These are phyloP conservation scores for Serendipita sp. DNA, from an alignment of 768 basidiomycete species.

Conservation along the genomic window DNA sequence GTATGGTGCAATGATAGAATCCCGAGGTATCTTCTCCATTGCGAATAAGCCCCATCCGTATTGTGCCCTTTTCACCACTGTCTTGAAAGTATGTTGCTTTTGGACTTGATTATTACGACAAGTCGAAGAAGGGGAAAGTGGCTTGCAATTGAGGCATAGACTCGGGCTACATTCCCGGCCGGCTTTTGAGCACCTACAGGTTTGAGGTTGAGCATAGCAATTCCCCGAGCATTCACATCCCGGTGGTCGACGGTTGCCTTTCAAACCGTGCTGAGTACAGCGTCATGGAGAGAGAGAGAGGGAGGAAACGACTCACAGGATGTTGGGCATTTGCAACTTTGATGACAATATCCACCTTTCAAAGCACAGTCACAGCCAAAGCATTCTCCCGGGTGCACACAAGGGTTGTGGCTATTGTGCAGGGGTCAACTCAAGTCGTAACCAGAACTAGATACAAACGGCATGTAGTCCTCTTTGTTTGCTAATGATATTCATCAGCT, in stretches of 20 bases:
- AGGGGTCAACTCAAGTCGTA: too few species aligned
- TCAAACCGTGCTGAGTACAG: background rate
- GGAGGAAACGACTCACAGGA: background rate
- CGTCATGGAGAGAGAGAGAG: background rate
- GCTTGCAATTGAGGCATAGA: background rate
- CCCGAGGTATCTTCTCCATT: background rate
- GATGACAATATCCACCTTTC: background rate
- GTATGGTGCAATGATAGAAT: background rate
- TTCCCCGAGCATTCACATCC: background rate
- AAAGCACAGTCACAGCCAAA: background rate
- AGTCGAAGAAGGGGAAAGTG: background rate
- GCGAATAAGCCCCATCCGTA: conserved; percentile 1
- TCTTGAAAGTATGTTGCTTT: background rate
- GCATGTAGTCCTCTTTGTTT: too few species aligned
- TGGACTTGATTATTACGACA: background rate
- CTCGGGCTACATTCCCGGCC: background rate
- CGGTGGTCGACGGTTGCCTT: background rate
- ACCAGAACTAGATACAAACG: too few species aligned
- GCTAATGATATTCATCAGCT: too few species aligned
- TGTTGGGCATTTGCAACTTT: background rate
- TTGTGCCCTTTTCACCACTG: background rate
- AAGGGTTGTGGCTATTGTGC: background rate
- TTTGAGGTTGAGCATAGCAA: background rate
- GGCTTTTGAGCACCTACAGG: background rate
- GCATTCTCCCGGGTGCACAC: background rate